phyloP scores from a whole-genome alignment of 768 basidiomycete genomes.

The Lactarius tabidus region DNA sequence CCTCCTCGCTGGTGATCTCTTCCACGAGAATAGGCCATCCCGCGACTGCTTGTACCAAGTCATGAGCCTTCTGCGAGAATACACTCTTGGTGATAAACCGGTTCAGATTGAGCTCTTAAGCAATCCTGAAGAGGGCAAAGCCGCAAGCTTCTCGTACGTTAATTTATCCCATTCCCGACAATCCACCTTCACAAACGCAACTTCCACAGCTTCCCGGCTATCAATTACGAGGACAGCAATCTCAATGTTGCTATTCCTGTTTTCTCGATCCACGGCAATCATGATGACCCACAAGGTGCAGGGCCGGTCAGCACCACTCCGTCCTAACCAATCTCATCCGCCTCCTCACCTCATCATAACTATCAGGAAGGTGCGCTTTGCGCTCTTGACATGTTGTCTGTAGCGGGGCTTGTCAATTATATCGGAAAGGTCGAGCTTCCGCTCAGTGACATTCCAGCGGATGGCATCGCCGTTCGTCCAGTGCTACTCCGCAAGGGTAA shows the following conservation, averaged over 20 bases:
- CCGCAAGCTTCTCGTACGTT: constrained; percentile 76
- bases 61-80: constrained; percentile 85
- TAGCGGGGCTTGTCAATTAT: constrained; percentile 91
- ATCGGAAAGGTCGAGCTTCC: constrained; percentile 96
- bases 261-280: constrained; percentile 98
- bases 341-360: neutral
- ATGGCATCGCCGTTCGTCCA: constrained; percentile 83
- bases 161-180: neutral
- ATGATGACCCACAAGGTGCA: constrained; percentile 97
- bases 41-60: constrained; percentile 86
- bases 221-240: constrained; percentile 97
- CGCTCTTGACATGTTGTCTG: constrained; percentile 92
- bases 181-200: constrained; percentile 2
- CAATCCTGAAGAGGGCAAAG: constrained; percentile 88
- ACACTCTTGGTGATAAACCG: constrained; percentile 83
- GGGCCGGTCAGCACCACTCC: constrained; percentile 59
- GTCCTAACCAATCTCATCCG: neutral
- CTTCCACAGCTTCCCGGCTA: constrained; percentile 75
- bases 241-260: constrained; percentile 94
- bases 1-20: constrained; percentile 91
- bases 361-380: constrained; percentile 88
- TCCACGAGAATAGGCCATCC: constrained; percentile 96
- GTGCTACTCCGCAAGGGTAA: constrained; percentile 87
- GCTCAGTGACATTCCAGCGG: constrained; percentile 61
- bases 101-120: constrained; percentile 89